Base-by-base conservation (phyloP, 2,329 filamentous ascomycete species). In the Alternaria arborescens region DNA sequence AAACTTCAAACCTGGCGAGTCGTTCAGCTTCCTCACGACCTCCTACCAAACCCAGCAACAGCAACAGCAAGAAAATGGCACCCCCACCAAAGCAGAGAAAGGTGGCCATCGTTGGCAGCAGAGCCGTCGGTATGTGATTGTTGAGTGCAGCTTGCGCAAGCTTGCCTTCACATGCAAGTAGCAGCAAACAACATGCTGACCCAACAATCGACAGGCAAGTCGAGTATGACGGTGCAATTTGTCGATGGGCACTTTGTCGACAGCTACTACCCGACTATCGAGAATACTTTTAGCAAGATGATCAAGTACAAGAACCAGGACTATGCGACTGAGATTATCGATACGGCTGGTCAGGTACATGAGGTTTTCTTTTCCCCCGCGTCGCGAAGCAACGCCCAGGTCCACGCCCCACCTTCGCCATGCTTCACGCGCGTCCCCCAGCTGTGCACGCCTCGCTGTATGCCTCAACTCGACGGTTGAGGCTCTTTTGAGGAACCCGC, bases 201-300 rank as follows among this genome's bases (percentile, higher is more conserved):
- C 56, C 55, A 36, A 20, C 46, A 40, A 32, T 55, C 32, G 62
- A 61, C 73, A 98, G 95, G 95, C 80, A 99, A 99, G 85, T 97
- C 93, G 22, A 98, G 94, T 55, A 88, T 99, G 68, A 97, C 95
- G 12, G 95, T 98, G 48, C 94, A 94, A 77, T 98, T 95, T 77
- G 94, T 97, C 76, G 95, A 99, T 78, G 93, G 93, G 65, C 94
- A 97, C 82, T 99, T 99, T 77, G 94, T 99, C 76, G 95, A 99
- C 80, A 96, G 92, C 80, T 99, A 99, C 82, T 99, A 99, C 80
- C 95, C 95, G 36, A 99, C 95, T 41, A 98, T 99, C 75, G 95
- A 99, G 81, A 99, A 98, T 80, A 98, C 94, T 3, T 99, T 99
- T 79, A 96, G 91, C 84, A 97, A 97, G 80, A 90, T 93, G 70